Base-by-base conservation (phyloP, 768 basidiomycete genomes). In the Suillus subluteus region DNA sequence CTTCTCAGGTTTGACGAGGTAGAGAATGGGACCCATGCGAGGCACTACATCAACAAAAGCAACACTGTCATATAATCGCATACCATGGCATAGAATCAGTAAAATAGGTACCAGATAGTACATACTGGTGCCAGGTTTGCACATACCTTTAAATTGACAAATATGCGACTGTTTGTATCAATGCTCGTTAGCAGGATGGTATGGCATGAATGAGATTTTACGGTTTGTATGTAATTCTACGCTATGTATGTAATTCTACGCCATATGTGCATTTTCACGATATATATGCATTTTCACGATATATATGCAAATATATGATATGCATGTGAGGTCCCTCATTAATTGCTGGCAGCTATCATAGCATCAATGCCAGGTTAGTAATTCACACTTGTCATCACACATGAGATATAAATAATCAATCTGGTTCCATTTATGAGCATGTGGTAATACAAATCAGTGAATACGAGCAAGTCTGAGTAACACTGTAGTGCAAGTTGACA, bases 1-100 rank as follows among this genome's bases (percentile, higher is more conserved):
- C 67, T 89, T 91, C 63, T 92, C 88, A 0, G 92, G 82, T 21
- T 87, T 84, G 38, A 98, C 82, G 2, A 96, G 86, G n/a, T n/a
- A n/a, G n/a, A n/a, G n/a, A n/a, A n/a, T n/a, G n/a, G n/a, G n/a
- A n/a, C n/a, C n/a, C n/a, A n/a, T n/a, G n/a, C n/a, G n/a, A n/a
- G n/a, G n/a, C n/a, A n/a, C n/a, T n/a, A 32, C 32, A 32, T 32
- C 32, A 32, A 32, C 32, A 32, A 32, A 32, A 32, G 32, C 32
- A 3, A 5, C 32, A 32, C 32, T 32, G 5, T 32, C 32, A 32
- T 32, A 32, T 32, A 32, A 32, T 32, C 32, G 4, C 32, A 32
- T 32, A 32, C 32, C 32, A 32, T 2, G 32, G 32, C 32, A 5
- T 32, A 32, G 2, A 32, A 32, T 32, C 32, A 32, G 32, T 32